Evolutionary conservation across 1,139 yeast species (phyloP).

Genomic region (Dujonia santamariae): DNA sequence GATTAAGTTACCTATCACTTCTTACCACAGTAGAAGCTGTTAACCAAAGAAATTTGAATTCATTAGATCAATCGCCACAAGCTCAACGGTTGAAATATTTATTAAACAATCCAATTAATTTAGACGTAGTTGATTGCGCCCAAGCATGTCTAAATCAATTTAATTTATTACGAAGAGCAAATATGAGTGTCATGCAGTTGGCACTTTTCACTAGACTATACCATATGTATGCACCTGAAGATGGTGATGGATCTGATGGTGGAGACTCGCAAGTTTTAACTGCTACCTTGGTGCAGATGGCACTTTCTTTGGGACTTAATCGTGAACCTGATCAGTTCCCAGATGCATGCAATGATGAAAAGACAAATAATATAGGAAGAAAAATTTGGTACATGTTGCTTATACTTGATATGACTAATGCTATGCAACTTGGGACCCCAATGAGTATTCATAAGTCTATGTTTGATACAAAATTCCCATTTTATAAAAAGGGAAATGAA

Average conservation of each 20-base stretch:
- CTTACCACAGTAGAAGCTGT: conserved; percentile 29
- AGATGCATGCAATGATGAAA: conserved; percentile 20
- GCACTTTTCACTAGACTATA: conserved; percentile 37
- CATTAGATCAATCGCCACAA: conserved; percentile 20
- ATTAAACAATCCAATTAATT: conserved; percentile 27
- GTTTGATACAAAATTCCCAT: conserved; percentile 35
- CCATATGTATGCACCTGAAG: conserved; percentile 46
- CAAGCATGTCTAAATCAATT: conserved; percentile 37
- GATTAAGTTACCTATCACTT: conserved; percentile 29
- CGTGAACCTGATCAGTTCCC: conserved; percentile 34
- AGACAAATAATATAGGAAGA: conserved; percentile 28
- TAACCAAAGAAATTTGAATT: conserved; percentile 24
- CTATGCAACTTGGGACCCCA: conserved; percentile 39
- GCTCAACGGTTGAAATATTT: conserved; percentile 24
- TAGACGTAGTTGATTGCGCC: conserved; percentile 33
- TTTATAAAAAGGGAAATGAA: conserved; percentile 27
- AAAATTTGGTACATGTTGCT: conserved; percentile 34
- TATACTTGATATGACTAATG: conserved; percentile 34
- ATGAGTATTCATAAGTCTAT: conserved; percentile 25
- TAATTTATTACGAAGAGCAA: conserved; percentile 33
- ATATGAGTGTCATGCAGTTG: conserved; percentile 50
- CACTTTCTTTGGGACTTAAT: conserved; percentile 44
- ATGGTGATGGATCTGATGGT: conserved; percentile 48
- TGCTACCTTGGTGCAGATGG: conserved; percentile 38
- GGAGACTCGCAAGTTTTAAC: conserved; percentile 41